Base-by-base conservation (phyloP, 768 basidiomycete genomes). In the Mycena chlorophos region DNA sequence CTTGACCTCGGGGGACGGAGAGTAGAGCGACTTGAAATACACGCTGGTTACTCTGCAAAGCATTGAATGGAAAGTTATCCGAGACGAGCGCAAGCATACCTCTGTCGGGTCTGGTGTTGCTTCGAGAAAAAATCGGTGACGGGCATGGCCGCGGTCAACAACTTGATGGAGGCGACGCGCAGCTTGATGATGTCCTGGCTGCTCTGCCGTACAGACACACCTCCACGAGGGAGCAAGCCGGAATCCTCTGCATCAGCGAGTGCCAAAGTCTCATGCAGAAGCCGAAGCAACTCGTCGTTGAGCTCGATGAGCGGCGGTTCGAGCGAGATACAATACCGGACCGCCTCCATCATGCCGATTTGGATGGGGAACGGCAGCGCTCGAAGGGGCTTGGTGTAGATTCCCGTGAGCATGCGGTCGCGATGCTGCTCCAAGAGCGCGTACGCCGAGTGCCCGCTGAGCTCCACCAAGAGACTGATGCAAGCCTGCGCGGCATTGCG, bases 21-120 rank as follows among this genome's bases (percentile, higher is more conserved):
- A 95, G 71, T 99, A 99, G 28, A 99, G 81, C 12, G 95, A 94
- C 73, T 99, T 98, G 82, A 99, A 99, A 74, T 98, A 98, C 20
- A 98, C 91, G 30, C 90, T 81, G 17, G 94, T 95, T 12, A 98
- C 93, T 63, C 95, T 96, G 61, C 22, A 61, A 30, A 56, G 53
- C 23, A 45, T 38, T 23, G 39, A n/a, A n/a, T n/a, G 25, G 37
- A 17, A 56, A 13, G 52, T 29, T 46, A 17, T 34, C 40, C 26
- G 5, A 49, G 19, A 30, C 22, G 52, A 19, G 48, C 14, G 28
- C 27, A 74, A 25, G 40, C n/a, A 61, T 68, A 94, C 94, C 87
- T 87, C 66, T 94, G 89, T 10, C 97, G 84, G 2, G 91, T 91
- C 66, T 86, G 84, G 60, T 80, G 82, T 66, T 95, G 94, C 60